A percentile compares a stretch with the other conserved stretches of the same genome.
phyloP scores from a whole-genome alignment of 257 asterid genomes.

The Solanum chiquidenum region DNA sequence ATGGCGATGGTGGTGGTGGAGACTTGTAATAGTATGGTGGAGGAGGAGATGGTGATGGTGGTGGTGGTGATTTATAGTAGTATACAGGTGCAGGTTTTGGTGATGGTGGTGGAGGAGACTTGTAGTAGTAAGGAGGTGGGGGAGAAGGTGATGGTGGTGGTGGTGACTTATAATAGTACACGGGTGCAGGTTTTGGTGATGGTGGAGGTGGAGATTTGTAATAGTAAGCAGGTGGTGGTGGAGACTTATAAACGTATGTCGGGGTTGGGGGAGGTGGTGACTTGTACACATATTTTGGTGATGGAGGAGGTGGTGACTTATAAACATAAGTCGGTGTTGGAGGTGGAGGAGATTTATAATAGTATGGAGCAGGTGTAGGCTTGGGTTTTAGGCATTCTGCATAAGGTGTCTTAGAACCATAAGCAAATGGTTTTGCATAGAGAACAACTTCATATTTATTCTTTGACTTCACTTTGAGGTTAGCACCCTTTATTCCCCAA shows the following conservation, averaged over 20 bases:
- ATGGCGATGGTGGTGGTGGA: background rate
- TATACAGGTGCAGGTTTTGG: too few relatives aligned
- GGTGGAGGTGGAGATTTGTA: background rate
- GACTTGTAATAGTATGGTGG: background rate
- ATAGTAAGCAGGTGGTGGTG: background rate
- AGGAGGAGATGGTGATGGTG: background rate
- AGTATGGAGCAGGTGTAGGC: constrained; percentile 26
- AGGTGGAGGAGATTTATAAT: too few relatives aligned
- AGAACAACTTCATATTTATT: constrained; percentile 48
- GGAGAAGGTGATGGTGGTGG: background rate
- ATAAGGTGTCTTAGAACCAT: constrained; percentile 48
- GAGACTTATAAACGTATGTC: background rate
- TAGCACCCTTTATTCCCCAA: constrained; percentile 46
- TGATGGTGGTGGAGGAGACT: background rate
- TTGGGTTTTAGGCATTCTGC: constrained; percentile 22
- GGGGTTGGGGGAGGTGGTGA: too few relatives aligned
- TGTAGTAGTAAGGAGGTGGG: background rate
- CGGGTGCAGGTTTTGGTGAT: background rate
- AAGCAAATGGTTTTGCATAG: constrained; percentile 51
- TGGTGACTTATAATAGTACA: background rate
- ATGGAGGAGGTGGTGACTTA: background rate
- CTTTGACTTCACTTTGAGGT: constrained; percentile 49
- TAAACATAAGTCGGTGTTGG: constrained; percentile 20
- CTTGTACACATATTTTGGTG: background rate
- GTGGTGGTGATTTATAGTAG: background rate